Base-by-base conservation (phyloP, 805 yeast species). In the Grigorovia humatica region DNA sequence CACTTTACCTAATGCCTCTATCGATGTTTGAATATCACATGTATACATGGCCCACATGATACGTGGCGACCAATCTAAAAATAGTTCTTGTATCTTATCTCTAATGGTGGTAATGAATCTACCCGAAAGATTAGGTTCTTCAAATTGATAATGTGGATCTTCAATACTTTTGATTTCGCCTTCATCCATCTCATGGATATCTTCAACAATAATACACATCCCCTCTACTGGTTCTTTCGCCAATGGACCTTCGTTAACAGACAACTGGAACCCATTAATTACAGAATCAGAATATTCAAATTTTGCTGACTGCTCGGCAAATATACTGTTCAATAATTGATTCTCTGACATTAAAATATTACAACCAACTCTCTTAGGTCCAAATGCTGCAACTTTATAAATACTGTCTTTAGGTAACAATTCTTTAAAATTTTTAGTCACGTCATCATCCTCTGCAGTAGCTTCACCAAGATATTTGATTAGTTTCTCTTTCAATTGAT, bases 1-100 rank as follows among this genome's bases (percentile, higher is more conserved):
- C 0, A 93, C 98, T 64, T 87, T 88, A 44, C 99, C 99, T 49
- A 93, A 73, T 0, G 88, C 97, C 56, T 93, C 99, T 0, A 96
- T 81, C 2, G 95, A 79, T 0, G 98, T 93, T 69, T 93, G 99
- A 57, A 93, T 87, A 57, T 91, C 97, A 73, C 97, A 90, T 0
- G 85, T 74, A 64, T 93, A 93, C 81, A 85, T 88, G 4, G 99
- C 99, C 60, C 95, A 76, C 80, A 85, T 83, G 47, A 93, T 68
- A 53, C 99, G 77, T 8, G 98, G 96, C 0, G 96, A 82, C 83
- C 93, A 85, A 53, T 80, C 83, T 41, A 87, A 65, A 62, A 91
- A 79, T 0, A 81, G 79, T 45, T 76, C 73, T 61, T 86, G 87
- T 44, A 93, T 83, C 2, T 80, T 70, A 55, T 87, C 90, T 58